Percentiles rank a stretch among this genome's conserved stretches.
Conservation (phyloP, 1,284 basidiomycete genomes). For the Coniferiporia weirii region DNA sequence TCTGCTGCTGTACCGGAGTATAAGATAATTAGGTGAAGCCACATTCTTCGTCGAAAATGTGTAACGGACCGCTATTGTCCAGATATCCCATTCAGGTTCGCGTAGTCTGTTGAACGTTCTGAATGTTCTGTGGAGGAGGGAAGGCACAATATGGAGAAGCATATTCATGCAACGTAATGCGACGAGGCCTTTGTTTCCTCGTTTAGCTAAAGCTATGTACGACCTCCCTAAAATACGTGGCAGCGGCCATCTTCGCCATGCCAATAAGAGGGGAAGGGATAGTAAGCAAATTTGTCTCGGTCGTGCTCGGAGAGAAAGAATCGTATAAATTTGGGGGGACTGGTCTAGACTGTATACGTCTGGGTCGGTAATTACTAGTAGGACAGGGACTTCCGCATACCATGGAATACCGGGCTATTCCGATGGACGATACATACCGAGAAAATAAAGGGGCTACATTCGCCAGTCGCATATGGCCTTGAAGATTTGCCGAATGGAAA, state of each 20-base stretch:
- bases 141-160: too few relatives aligned
- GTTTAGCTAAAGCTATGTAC: slow-evolving; percentile 35
- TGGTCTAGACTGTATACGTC: slow-evolving; percentile 40
- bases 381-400: background rate
- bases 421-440: slow-evolving; percentile 43
- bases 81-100: background rate
- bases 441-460: slow-evolving; percentile 52
- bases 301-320: slow-evolving; percentile 45
- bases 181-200: too few relatives aligned
- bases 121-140: too few relatives aligned
- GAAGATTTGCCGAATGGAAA: slow-evolving; percentile 41
- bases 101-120: background rate
- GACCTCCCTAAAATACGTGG: slow-evolving; percentile 49
- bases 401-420: slow-evolving; percentile 32
- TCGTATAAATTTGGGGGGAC: slow-evolving; percentile 44
- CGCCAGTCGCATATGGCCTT: slow-evolving; percentile 44
- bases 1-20: background rate
- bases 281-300: slow-evolving; percentile 46
- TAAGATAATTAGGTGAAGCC: background rate
- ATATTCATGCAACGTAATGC: background rate
- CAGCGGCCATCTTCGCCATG: slow-evolving; percentile 37
- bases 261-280: slow-evolving; percentile 45
- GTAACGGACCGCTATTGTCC: background rate
- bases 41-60: background rate
- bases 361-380: background rate